Evolutionary conservation across 495 filamentous ascomycete genomes (phyloP), one percentile per base, ranked within the genome.

Genomic region (Penicillium cosmopolitanum): DNA sequence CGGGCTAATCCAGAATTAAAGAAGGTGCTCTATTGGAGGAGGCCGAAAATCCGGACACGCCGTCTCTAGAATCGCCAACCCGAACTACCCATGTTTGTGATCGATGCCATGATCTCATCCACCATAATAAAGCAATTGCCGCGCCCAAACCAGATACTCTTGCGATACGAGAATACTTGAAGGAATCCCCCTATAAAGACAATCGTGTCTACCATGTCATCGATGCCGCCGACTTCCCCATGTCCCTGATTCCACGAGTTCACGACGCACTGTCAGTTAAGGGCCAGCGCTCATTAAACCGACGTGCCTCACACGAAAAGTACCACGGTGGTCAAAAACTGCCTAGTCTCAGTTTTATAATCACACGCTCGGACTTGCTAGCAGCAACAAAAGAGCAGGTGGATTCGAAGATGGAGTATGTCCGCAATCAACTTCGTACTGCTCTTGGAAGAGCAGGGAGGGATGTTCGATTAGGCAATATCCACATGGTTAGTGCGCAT

Each of bases 151-250:
- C 95, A 0, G 84, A 87, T 7, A 77, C 97, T 50, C 77, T 90
- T 19, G 86, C 91, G 1, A 85, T 99, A 28, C 80, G 84, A 28
- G 85, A 89, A 25, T 96, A 89, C n/a, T 87, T 99, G 23, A 79
- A 85, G 18, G 89, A 94, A 62, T 93, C 94, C 0, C 92, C 92
- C 1, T 83, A 95, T 70, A 91, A 87, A 66, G 77, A 88, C 62
- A 98, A 98, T 68, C 93, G 96, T 64, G 84, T 99, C 55, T 99
- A 97, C 71, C 93, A 97, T 71, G 81, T 99, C n/a, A 67, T 98
- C n/a, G 95, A 99, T 67, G 95, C 95, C 5, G 96, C 93, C 15
- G 95, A 99, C 69, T 97, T 99, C 61, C 95, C 95, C 19, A 87
- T 99, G 81, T 96, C 94, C 2, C 70, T 99, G 10, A 73, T 96